Evolutionary conservation across 768 basidiomycete species (phyloP).

Genomic region (Cyclocybe cylindracea): DNA sequence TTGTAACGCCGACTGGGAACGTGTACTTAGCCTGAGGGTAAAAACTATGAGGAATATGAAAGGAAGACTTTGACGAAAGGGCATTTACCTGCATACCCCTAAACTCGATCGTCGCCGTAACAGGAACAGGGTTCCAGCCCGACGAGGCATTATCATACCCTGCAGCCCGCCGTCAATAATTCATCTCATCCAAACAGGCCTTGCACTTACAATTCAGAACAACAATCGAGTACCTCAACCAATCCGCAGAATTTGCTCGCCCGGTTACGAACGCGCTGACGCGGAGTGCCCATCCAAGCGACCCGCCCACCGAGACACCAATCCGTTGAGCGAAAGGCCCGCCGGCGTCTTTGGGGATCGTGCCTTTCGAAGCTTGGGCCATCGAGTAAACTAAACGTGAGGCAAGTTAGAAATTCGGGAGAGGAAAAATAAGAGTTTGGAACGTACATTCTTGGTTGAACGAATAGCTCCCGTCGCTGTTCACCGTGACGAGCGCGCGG

Average conservation of each 20-base stretch:
- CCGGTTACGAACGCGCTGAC: conserved; percentile 68
- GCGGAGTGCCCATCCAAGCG: conserved; percentile 55
- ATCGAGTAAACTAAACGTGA: conserved; percentile 57
- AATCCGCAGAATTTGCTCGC: conserved; percentile 53
- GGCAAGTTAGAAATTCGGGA: neutral
- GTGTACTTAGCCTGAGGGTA: conserved; percentile 57
- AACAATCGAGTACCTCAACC: conserved; percentile 67
- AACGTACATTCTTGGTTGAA: conserved; percentile 73
- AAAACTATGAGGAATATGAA: neutral
- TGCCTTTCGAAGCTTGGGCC: conserved; percentile 75
- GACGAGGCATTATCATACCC: conserved; percentile 51
- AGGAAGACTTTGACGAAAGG: neutral
- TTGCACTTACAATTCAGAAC: conserved; percentile 63
- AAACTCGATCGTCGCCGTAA: conserved; percentile 64
- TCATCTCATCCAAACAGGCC: neutral
- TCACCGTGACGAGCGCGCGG: conserved; percentile 66
- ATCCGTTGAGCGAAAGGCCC: conserved; percentile 74
- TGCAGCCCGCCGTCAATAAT: conserved; percentile 4
- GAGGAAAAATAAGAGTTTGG: neutral
- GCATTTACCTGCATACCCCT: conserved; percentile 53
- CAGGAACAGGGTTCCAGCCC: conserved; percentile 57
- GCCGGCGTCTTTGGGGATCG: conserved; percentile 64
- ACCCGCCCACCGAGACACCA: conserved; percentile 61
- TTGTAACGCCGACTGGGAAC: conserved; percentile 76
- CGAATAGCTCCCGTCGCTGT: conserved; percentile 60